phyloP scores from a whole-genome alignment of 306 rosid genomes.

The Leucaena leucocephala region DNA sequence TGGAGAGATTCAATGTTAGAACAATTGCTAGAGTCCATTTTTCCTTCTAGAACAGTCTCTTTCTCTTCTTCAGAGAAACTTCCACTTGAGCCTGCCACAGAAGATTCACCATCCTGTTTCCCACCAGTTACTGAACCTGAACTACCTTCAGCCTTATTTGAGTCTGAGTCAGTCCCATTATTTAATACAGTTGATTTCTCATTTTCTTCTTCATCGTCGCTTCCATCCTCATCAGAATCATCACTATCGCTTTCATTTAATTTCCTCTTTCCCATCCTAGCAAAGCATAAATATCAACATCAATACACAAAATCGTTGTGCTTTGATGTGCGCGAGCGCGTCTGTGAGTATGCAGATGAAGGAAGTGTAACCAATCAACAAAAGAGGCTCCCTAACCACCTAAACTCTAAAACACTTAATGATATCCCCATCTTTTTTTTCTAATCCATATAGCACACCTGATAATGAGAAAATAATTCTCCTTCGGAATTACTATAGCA shows the following conservation, averaged over 20 bases:
- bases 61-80: conserved; percentile 85
- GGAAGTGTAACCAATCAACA: neutral
- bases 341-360: neutral
- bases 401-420: neutral
- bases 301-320: conserved; percentile 5
- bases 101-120: conserved; percentile 50
- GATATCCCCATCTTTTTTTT: neutral
- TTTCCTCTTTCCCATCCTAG: conserved; percentile 88
- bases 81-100: conserved; percentile 56
- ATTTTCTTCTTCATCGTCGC: conserved; percentile 43
- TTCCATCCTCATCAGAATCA: conserved; percentile 55
- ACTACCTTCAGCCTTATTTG: conserved; percentile 66
- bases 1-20: conserved; percentile 28
- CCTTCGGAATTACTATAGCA: neutral
- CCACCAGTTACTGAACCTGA: conserved; percentile 62
- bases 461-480: neutral
- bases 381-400: neutral
- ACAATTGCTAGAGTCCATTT: conserved; percentile 38
- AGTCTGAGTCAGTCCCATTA: conserved; percentile 53
- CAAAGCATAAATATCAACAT: conserved; percentile 38
- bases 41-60: conserved; percentile 47
- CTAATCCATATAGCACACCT: neutral
- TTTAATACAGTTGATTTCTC: conserved; percentile 61
- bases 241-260: conserved; percentile 71
- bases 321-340: neutral